A percentile compares a stretch with the other conserved stretches of the same genome.
Conservation (phyloP, 2,329 filamentous ascomycete species). For the Alternaria alternata region DNA sequence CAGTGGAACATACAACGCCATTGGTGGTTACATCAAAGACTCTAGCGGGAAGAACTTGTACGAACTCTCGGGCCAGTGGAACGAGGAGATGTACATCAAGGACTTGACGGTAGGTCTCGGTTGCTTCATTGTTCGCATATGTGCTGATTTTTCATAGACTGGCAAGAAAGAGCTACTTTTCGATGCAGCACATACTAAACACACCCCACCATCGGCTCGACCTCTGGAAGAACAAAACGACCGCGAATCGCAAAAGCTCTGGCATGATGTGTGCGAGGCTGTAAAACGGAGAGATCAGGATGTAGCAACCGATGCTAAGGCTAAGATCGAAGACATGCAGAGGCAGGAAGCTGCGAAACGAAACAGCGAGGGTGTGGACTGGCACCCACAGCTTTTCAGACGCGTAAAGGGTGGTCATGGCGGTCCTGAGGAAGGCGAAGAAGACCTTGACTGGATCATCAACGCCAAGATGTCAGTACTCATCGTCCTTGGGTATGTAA, state of each 20-base stretch:
- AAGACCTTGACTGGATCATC: slow-evolving; percentile 94
- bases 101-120: slow-evolving; percentile 70
- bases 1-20: slow-evolving; percentile 93
- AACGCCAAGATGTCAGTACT: slow-evolving; percentile 77
- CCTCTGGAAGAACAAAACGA: slow-evolving; percentile 87
- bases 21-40: slow-evolving; percentile 89
- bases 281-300: slow-evolving; percentile 87
- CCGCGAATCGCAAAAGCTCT: slow-evolving; percentile 87
- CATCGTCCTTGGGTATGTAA: neutral
- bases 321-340: slow-evolving; percentile 92
- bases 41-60: slow-evolving; percentile 86
- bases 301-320: slow-evolving; percentile 91
- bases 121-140: neutral
- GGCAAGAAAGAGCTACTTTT: slow-evolving; percentile 91
- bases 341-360: slow-evolving; percentile 85
- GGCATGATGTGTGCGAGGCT: slow-evolving; percentile 81
- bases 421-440: slow-evolving; percentile 79
- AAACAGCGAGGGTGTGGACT: slow-evolving; percentile 80
- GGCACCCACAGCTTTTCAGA: slow-evolving; percentile 88
- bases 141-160: slow-evolving; percentile 64
- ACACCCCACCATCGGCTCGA: slow-evolving; percentile 75
- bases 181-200: slow-evolving; percentile 80
- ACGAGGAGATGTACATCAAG: slow-evolving; percentile 92
- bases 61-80: slow-evolving; percentile 90
- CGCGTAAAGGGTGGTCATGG: slow-evolving; percentile 74